Evolutionary conservation across 148 eudicot genomes (phyloP).

Genomic region (Persicaria maculosa): DNA sequence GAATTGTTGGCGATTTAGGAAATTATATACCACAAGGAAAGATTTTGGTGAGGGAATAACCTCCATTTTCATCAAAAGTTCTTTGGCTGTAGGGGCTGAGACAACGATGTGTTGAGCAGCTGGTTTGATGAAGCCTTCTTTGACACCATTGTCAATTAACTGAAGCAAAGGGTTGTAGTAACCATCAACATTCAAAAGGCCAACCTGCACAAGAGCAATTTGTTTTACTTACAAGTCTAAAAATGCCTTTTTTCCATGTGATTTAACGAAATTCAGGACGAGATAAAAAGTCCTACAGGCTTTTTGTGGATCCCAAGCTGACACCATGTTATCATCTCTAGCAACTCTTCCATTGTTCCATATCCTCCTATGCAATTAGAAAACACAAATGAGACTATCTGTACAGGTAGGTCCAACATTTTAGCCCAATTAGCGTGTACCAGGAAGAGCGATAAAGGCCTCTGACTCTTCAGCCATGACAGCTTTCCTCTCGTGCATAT

Average conservation of each 20-base stretch:
- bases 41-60: slow-evolving; percentile 23
- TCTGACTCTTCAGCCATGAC: slow-evolving; percentile 87
- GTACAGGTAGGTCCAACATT: not conserved
- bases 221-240: not conserved
- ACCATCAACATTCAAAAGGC: slow-evolving; percentile 87
- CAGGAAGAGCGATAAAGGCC: slow-evolving; percentile 96
- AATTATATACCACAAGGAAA: not conserved
- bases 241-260: not conserved
- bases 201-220: slow-evolving; percentile 40
- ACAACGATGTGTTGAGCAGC: slow-evolving; percentile 62
- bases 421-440: slow-evolving; percentile 23
- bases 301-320: slow-evolving; percentile 93
- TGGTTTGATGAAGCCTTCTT: slow-evolving; percentile 95
- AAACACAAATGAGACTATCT: slow-evolving; percentile 4
- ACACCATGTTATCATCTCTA: slow-evolving; percentile 97
- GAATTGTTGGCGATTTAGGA: not conserved
- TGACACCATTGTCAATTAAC: slow-evolving; percentile 86
- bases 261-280: not conserved
- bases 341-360: slow-evolving; percentile 90
- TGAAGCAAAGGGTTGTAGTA: slow-evolving; percentile 76
- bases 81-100: slow-evolving; percentile 74
- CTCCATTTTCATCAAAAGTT: slow-evolving; percentile 73
- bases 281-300: slow-evolving; percentile 38
- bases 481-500: slow-evolving; percentile 98
- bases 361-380: slow-evolving; percentile 61